Conservation (phyloP, 768 basidiomycete genomes). For the Suillus weaverae region DNA sequence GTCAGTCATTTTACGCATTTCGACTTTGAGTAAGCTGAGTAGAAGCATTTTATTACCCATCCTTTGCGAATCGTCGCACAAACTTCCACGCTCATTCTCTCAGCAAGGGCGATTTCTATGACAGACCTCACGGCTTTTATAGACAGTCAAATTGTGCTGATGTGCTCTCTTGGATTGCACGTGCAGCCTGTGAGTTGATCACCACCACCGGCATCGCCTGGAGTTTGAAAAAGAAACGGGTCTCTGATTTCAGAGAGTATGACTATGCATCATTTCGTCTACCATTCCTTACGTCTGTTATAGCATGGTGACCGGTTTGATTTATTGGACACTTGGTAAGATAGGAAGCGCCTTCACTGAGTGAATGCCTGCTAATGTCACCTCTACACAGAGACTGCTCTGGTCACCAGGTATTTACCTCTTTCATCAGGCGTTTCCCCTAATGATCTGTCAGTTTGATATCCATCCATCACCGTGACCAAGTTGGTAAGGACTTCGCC, state of each 20-base stretch:
- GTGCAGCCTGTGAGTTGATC: slow-evolving; percentile 1
- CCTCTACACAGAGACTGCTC: background rate
- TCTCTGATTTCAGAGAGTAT: background rate
- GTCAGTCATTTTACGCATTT: slow-evolving; percentile 9
- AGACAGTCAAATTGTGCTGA: background rate
- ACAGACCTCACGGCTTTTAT: background rate
- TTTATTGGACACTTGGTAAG: background rate
- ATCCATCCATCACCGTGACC: background rate
- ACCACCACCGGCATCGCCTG: slow-evolving; percentile 4
- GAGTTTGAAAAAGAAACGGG: background rate
- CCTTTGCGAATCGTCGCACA: slow-evolving; percentile 3
- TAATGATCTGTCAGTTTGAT: background rate
- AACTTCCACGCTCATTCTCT: background rate
- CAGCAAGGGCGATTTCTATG: background rate
- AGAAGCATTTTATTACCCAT: background rate
- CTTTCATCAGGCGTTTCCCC: background rate
- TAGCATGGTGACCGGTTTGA: background rate
- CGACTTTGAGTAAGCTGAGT: slow-evolving; percentile 3
- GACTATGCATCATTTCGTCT: background rate
- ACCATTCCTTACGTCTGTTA: background rate
- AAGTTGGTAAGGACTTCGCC: background rate
- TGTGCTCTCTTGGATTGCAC: background rate
- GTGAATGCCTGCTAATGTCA: background rate
- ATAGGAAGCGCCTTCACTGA: background rate
- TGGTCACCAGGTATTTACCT: background rate